Base-by-base conservation (phyloP, 2,329 filamentous ascomycete genomes). In the Dothistroma septosporum region DNA sequence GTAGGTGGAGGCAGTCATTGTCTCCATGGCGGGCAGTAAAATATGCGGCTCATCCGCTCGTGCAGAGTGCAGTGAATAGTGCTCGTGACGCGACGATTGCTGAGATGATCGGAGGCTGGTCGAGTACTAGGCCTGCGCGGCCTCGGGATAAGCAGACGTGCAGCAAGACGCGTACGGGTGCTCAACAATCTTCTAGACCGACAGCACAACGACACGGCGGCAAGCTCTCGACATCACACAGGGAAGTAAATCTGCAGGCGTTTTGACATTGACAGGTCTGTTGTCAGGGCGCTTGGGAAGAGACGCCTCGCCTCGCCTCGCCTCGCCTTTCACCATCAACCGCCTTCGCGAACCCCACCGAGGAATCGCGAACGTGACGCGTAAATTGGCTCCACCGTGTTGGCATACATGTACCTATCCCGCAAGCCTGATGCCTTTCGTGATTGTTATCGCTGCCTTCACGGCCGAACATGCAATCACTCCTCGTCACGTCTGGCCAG, bases 1-100 rank as follows among this genome's bases (percentile, higher is more conserved):
- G 53, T 59, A 64, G 57, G 56, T 55, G 61, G 61, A 50, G 32
- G 61, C 61, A 14, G 65, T 63, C 60, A 64, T 60, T 21, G 64
- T 65, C 50, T 65, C 63, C 65, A 67, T n/a, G 50, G 47, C 16
- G 55, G 35, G 14, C 28, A 6, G 9, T 24, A 11, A 7, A 12
- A 31, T 24, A n/a, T 28, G 21, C 16, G 47, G 22, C 28, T 28
- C 21, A 50, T 50, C 14, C 47, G 47, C 21, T 28, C 35, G 53
- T 44, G 52, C 21, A 48, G 53, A 1, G 53, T 57, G 21, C 47
- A 50, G 47, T 37, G 8, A 19, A 37, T 11, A 31, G 55, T 52
- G 55, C 46, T 53, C 50, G 50, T 32, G 21, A 44, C 41, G 41
- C 41, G 41, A 44, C 10, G 33, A 28, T 28, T 28, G 10, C 33